Conservation (phyloP, 2,329 filamentous ascomycete species). For the Trichoderma aggressivum region DNA sequence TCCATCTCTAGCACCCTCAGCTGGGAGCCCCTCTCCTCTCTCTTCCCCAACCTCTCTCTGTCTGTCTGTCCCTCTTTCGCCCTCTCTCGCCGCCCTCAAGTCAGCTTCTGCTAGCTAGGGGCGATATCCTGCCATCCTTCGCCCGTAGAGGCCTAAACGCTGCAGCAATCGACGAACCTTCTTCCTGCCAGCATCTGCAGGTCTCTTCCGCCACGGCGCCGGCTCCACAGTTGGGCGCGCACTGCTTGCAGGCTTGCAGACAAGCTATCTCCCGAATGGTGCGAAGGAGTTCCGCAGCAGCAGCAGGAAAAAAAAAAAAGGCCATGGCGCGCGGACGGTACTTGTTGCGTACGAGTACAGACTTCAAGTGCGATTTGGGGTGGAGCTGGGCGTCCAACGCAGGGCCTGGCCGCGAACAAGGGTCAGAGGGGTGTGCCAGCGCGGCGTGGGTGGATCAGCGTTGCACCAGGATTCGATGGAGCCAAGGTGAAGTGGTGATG, state of each 20-base stretch:
- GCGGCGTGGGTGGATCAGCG: constrained; percentile 33
- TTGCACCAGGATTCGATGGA: constrained; percentile 32
- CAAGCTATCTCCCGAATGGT: constrained; percentile 12
- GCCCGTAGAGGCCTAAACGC: constrained; percentile 13
- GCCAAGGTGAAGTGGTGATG: constrained; percentile 15
- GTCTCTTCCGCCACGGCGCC: constrained; percentile 11
- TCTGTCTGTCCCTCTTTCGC: not conserved
- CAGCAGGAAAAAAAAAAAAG: not conserved
- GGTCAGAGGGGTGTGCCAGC: constrained; percentile 24
- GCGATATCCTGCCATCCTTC: constrained; percentile 10
- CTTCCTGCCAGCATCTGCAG: constrained; percentile 12
- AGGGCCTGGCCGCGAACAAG: constrained; percentile 15
- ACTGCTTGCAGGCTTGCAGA: constrained; percentile 26
- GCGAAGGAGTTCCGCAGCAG: constrained; percentile 6
- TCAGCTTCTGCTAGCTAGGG: constrained; percentile 13
- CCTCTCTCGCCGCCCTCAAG: constrained; percentile 1
- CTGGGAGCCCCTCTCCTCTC: not conserved
- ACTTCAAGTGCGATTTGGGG: constrained; percentile 26
- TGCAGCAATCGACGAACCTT: constrained; percentile 17
- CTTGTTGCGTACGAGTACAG: not conserved
- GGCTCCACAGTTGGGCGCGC: constrained; percentile 27
- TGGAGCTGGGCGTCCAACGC: constrained; percentile 20
- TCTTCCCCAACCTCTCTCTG: not conserved
- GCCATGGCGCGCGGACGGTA: not conserved
- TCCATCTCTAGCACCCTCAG: not conserved